These are phyloP conservation scores for Saturnispora diversa DNA, from an alignment of 805 yeast species.

Conservation along the genomic window DNA sequence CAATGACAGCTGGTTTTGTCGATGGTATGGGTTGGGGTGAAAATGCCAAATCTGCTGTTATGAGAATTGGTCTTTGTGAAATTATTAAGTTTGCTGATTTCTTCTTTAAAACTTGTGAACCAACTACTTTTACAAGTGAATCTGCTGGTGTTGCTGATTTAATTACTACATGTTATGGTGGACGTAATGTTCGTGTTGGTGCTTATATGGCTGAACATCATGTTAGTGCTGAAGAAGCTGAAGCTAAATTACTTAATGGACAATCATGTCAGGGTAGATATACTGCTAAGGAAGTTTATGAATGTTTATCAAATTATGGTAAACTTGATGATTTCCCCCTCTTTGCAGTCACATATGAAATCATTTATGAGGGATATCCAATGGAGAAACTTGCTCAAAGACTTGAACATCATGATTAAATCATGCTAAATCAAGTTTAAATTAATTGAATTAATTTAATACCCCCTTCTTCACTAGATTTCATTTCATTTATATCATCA, in stretches of 20 bases:
- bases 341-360: slow-evolving; percentile 71
- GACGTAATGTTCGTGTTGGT: slow-evolving; percentile 92
- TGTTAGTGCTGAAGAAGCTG: slow-evolving; percentile 72
- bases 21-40: slow-evolving; percentile 99
- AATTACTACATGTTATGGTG: slow-evolving; percentile 96
- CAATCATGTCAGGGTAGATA: slow-evolving; percentile 95
- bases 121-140: slow-evolving; percentile 84
- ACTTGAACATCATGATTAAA: slow-evolving; percentile 43
- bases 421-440: too few relatives aligned
- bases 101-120: slow-evolving; percentile 68
- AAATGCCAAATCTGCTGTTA: slow-evolving; percentile 95
- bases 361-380: slow-evolving; percentile 65
- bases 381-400: slow-evolving; percentile 69
- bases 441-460: too few relatives aligned
- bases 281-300: slow-evolving; percentile 87
- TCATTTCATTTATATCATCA: too few relatives aligned
- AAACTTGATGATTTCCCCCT: slow-evolving; percentile 70
- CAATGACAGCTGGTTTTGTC: slow-evolving; percentile 93
- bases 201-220: slow-evolving; percentile 75
- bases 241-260: slow-evolving; percentile 81
- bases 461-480: too few relatives aligned
- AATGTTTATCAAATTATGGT: slow-evolving; percentile 51
- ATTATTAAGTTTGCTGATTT: slow-evolving; percentile 76
- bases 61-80: slow-evolving; percentile 91
- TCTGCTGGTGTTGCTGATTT: slow-evolving; percentile 97